Evolutionary conservation across 2,329 filamentous ascomycete genomes (phyloP).

Genomic region (Colletotrichum musae): DNA sequence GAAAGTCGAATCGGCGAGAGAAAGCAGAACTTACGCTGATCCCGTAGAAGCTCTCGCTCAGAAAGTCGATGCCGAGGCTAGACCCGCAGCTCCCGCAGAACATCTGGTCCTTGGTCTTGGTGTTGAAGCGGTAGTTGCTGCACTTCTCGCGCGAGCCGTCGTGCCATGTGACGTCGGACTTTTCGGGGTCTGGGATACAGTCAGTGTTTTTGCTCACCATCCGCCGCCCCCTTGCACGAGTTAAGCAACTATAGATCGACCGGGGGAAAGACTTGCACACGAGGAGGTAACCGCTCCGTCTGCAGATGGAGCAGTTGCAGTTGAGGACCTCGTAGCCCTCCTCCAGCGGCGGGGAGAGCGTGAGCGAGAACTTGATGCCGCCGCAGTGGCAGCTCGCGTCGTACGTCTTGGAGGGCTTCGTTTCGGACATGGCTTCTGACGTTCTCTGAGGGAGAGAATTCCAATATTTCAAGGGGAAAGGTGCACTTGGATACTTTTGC

Average conservation of each 20-base stretch:
- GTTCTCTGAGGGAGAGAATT: too few relatives aligned
- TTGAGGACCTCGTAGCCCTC: slow-evolving; percentile 58
- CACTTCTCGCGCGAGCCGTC: slow-evolving; percentile 54
- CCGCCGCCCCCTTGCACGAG: too few relatives aligned
- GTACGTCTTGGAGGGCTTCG: slow-evolving; percentile 56
- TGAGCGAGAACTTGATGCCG: slow-evolving; percentile 62
- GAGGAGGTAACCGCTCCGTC: slow-evolving; percentile 65
- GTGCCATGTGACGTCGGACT: slow-evolving; percentile 59
- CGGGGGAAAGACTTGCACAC: slow-evolving; percentile 54
- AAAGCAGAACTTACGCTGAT: slow-evolving; percentile 60
- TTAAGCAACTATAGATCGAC: not conserved
- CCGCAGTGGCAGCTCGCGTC: slow-evolving; percentile 68
- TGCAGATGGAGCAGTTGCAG: slow-evolving; percentile 70
- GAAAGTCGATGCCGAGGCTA: slow-evolving; percentile 63
- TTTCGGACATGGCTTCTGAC: slow-evolving; percentile 36
- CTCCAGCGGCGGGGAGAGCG: slow-evolving; percentile 63
- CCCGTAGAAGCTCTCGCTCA: slow-evolving; percentile 53
- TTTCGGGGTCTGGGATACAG: slow-evolving; percentile 52
- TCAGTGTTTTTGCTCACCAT: not conserved
- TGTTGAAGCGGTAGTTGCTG: slow-evolving; percentile 61
- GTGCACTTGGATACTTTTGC: not conserved
- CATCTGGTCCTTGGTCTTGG: slow-evolving; percentile 62
- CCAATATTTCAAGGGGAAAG: too few relatives aligned
- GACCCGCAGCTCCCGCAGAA: slow-evolving; percentile 64
- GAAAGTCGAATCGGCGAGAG: too few relatives aligned